Evolutionary conservation across 2,329 filamentous ascomycete species (phyloP), one percentile per base, ranked within the genome.

Genomic region (Monascus ruber): DNA sequence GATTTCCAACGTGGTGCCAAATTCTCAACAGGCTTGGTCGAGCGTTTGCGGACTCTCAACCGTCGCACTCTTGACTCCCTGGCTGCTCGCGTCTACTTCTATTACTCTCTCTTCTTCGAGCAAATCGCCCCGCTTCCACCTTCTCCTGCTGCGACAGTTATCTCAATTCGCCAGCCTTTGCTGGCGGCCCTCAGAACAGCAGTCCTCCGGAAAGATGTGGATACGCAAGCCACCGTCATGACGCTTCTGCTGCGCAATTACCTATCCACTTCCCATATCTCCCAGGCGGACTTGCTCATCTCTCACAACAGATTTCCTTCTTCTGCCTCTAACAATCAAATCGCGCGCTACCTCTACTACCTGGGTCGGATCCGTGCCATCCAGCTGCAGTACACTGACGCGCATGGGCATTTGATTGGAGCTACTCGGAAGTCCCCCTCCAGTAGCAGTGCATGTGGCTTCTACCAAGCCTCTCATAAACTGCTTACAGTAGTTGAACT

Each of bases 261-360:
- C 63, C 79, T 98, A 48, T 80, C 84, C 36, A 96, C 89, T 34
- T 94, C 91, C 49, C 89, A 96, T 65, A 95, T 98, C 64, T 83
- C 84, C 40, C 91, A 98, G 69, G 91, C 91, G 51, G 91, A 98
- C 64, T 77, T 96, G 31, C 77, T 98, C 42, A 85, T 98, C 46
- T 89, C 86, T 27, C 91, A 98, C 67, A 94, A 91, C 26, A 82
- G 91, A 59, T 96, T 98, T 64, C 91, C 91, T 5, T 76, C 88
- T 47, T 86, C 86, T 55, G 91, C 91, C 4, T 86, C 88, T 48
- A 98, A 95, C 70, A 98, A 95, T 63, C 91, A 98, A 69, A 88
- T 98, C 48, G 93, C 91, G 47, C 81, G 91, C 45, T 98, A 94
- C 69, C 73, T 96, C 42, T 98, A 94, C 74, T 98, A 98, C 64